Percentiles rank a stretch among this genome's conserved stretches.
Evolutionary conservation across 2,329 filamentous ascomycete species (phyloP).

Genomic region (Phaeophleospora eucalypticola): DNA sequence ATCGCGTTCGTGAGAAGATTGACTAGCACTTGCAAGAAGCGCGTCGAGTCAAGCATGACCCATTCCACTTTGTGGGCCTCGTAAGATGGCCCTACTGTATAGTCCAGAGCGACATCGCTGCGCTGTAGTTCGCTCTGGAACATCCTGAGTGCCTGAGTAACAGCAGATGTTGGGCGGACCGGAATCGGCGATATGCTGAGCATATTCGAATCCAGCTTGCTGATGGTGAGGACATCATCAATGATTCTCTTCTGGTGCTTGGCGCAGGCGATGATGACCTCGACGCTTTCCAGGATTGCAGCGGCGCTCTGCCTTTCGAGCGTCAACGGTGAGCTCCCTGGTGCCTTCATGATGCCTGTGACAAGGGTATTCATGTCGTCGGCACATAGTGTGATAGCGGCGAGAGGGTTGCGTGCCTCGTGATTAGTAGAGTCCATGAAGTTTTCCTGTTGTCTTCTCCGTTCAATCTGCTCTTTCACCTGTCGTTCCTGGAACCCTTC

Average conservation of each 20-base stretch:
- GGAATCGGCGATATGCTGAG: constrained; percentile 36
- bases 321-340: background rate
- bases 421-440: constrained; percentile 35
- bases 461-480: constrained; percentile 36
- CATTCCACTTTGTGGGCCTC: constrained; percentile 9
- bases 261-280: constrained; percentile 31
- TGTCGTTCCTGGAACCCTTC: constrained; percentile 36
- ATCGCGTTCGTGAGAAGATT: constrained; percentile 26
- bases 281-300: constrained; percentile 23
- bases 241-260: constrained; percentile 40
- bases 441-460: constrained; percentile 29
- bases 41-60: constrained; percentile 20
- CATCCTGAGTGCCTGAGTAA: constrained; percentile 35
- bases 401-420: constrained; percentile 43
- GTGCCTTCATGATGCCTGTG: background rate
- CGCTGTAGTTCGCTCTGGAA: constrained; percentile 38
- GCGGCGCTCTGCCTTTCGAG: background rate
- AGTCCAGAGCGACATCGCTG: constrained; percentile 16
- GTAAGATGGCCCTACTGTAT: background rate
- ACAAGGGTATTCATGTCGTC: constrained; percentile 33
- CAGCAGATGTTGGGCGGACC: constrained; percentile 32
- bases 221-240: constrained; percentile 46
- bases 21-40: constrained; percentile 25
- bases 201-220: constrained; percentile 33
- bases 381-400: constrained; percentile 42